Percentiles rank a stretch among this genome's conserved stretches.
Evolutionary conservation across 208 protist genomes (phyloP).

Genomic region (Herpetomonas samuelpessoai): DNA sequence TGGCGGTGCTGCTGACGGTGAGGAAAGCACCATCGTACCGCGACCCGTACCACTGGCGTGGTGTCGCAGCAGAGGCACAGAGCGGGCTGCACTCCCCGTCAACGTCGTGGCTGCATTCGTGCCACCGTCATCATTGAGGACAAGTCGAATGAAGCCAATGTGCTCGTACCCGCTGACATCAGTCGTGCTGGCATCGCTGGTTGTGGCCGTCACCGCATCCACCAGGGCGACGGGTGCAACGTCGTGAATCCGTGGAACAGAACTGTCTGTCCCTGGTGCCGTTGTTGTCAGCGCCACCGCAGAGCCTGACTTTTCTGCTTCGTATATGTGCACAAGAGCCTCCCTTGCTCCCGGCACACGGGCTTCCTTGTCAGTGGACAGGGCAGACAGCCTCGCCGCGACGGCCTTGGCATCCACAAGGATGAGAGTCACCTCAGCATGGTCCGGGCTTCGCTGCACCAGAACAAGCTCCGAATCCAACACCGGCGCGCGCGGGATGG

Average conservation of each 20-base stretch:
- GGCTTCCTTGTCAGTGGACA: background rate
- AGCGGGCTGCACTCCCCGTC: background rate
- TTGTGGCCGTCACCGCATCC: background rate
- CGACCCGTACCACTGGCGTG: background rate
- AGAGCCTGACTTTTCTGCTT: slow-evolving; percentile 9
- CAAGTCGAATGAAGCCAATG: slow-evolving; percentile 59
- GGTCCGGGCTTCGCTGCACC: slow-evolving; percentile 47
- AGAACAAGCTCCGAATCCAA: slow-evolving; percentile 49
- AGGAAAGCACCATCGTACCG: too few species aligned
- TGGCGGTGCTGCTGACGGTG: too few species aligned
- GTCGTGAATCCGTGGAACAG: too few species aligned
- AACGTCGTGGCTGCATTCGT: background rate
- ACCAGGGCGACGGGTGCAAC: background rate
- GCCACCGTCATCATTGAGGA: background rate
- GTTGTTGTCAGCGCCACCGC: background rate
- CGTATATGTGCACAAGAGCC: slow-evolving; percentile 55
- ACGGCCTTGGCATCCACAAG: slow-evolving; percentile 45
- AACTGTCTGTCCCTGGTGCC: background rate
- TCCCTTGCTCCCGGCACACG: background rate
- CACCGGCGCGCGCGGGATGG: slow-evolving; percentile 30
- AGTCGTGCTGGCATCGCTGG: slow-evolving; percentile 4
- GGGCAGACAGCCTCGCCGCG: slow-evolving; percentile 3
- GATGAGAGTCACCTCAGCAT: slow-evolving; percentile 57
- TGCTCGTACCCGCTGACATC: slow-evolving; percentile 30
- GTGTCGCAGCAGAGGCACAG: background rate